phyloP scores from a whole-genome alignment of 768 basidiomycete genomes.

The Pleurotus sapidus region DNA sequence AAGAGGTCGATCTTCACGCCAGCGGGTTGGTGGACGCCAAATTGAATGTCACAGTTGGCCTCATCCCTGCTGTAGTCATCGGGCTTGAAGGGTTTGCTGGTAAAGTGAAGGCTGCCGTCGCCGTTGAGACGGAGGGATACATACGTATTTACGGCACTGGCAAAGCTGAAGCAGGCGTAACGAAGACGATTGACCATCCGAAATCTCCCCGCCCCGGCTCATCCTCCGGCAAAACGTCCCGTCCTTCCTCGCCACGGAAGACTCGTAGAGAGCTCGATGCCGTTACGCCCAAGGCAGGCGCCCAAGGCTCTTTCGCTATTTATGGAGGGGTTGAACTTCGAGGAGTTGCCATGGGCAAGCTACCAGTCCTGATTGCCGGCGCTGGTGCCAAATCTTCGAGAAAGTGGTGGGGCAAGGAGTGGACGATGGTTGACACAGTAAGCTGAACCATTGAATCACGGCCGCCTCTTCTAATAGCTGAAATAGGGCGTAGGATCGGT shows the following conservation, averaged over 20 bases:
- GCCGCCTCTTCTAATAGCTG: not conserved
- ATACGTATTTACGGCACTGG: not conserved
- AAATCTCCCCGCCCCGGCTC: not conserved
- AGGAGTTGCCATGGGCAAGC: not conserved
- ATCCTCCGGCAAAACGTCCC: not conserved
- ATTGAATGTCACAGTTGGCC: not conserved
- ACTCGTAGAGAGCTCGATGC: not conserved
- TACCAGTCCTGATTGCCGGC: not conserved
- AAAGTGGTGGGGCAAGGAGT: slow-evolving; percentile 3
- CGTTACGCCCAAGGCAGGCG: not conserved
- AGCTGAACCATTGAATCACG: not conserved
- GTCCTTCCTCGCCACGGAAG: not conserved
- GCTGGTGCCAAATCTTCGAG: not conserved
- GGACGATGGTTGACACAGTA: not conserved
- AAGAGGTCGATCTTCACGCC: not conserved
- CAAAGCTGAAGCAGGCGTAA: not conserved
- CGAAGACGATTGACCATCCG: not conserved
- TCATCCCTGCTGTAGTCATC: not conserved
- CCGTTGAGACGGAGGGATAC: not conserved
- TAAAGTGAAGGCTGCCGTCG: not conserved
- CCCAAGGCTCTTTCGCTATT: slow-evolving; percentile 1
- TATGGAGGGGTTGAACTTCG: not conserved
- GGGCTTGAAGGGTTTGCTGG: slow-evolving; percentile 6
- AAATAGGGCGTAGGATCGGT: not conserved
- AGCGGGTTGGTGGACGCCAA: not conserved